These are phyloP conservation scores for Wickerhamomyces strasburgensis DNA, from an alignment of 805 yeast species.

Conservation along the genomic window DNA sequence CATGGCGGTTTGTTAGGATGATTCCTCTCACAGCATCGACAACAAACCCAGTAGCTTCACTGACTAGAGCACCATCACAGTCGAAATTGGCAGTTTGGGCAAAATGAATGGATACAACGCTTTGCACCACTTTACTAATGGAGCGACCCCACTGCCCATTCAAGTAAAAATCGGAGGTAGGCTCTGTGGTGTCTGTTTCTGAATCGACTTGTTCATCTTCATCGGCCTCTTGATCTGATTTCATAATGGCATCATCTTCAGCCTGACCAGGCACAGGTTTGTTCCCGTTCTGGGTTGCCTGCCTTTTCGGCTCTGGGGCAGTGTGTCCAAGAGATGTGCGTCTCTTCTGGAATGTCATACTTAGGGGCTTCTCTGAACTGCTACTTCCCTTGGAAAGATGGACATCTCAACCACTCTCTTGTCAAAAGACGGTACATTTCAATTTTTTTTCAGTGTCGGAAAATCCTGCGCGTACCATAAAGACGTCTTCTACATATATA, in stretches of 20 bases:
- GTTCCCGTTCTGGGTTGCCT: background rate
- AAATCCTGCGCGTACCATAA: too few species aligned
- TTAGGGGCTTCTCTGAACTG: too few species aligned
- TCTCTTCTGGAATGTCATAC: background rate
- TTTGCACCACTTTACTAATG: conserved; percentile 72
- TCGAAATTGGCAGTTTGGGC: conserved; percentile 85
- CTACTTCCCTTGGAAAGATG: too few species aligned
- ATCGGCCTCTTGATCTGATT: background rate
- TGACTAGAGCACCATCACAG: conserved; percentile 71
- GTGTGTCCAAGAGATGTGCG: background rate
- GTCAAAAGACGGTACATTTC: too few species aligned
- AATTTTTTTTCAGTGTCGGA: too few species aligned
- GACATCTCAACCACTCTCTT: too few species aligned
- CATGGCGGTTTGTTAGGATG: conserved; percentile 88
- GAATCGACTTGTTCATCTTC: too few species aligned
- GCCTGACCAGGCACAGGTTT: background rate
- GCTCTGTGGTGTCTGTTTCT: too few species aligned
- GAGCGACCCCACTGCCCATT: conserved; percentile 68
- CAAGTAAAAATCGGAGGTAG: background rate
- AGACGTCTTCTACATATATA: too few species aligned
- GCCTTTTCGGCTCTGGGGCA: background rate
- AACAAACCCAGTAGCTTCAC: conserved; percentile 94
- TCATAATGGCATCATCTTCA: background rate
- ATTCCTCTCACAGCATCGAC: conserved; percentile 81
- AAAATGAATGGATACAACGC: conserved; percentile 87